Percentiles rank a stretch among this genome's conserved stretches.
Conservation (phyloP, 2,329 filamentous ascomycete species). For the Westerdykella ornata region DNA sequence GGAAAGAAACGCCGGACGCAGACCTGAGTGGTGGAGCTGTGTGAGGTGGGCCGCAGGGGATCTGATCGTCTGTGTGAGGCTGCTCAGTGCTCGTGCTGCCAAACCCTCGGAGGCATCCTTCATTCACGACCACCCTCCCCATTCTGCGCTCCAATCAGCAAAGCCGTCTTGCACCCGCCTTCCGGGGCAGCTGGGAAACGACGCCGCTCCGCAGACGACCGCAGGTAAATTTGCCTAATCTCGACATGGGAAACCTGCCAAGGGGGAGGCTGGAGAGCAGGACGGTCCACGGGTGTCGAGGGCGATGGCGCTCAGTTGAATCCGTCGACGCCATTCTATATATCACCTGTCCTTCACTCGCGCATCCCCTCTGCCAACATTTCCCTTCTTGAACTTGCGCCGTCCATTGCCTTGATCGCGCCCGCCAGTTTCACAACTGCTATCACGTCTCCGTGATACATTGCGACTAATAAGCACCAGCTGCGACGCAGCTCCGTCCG, state of each 20-base stretch:
- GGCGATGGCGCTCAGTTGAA: slow-evolving; percentile 3
- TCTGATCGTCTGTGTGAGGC: too few species aligned
- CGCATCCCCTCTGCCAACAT: slow-evolving; percentile 1
- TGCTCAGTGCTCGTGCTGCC: too few species aligned
- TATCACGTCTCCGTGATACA: slow-evolving; percentile 11
- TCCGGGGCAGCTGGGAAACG: too few species aligned
- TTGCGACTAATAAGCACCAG: slow-evolving; percentile 17
- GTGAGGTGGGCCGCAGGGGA: too few species aligned
- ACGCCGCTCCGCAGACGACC: too few species aligned
- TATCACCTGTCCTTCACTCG: slow-evolving; percentile 2
- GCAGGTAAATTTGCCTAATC: slow-evolving; percentile 29
- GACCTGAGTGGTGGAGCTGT: too few species aligned
- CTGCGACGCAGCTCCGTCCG: slow-evolving; percentile 9
- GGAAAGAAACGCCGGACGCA: too few species aligned
- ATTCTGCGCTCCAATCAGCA: too few species aligned
- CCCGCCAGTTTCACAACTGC: slow-evolving; percentile 5
- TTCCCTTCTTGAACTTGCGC: slow-evolving; percentile 2
- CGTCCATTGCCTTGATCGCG: slow-evolving; percentile 1
- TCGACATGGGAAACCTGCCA: slow-evolving; percentile 27
- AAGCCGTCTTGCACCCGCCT: too few species aligned
- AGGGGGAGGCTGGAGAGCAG: slow-evolving; percentile 23
- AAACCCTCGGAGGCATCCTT: too few species aligned
- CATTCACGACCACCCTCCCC: too few species aligned
- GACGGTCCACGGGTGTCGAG: neutral
- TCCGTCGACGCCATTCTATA: slow-evolving; percentile 5